These are phyloP conservation scores for Bruguiera gymnorhiza DNA, from an alignment of 345 rosid genomes.

Conservation along the genomic window DNA sequence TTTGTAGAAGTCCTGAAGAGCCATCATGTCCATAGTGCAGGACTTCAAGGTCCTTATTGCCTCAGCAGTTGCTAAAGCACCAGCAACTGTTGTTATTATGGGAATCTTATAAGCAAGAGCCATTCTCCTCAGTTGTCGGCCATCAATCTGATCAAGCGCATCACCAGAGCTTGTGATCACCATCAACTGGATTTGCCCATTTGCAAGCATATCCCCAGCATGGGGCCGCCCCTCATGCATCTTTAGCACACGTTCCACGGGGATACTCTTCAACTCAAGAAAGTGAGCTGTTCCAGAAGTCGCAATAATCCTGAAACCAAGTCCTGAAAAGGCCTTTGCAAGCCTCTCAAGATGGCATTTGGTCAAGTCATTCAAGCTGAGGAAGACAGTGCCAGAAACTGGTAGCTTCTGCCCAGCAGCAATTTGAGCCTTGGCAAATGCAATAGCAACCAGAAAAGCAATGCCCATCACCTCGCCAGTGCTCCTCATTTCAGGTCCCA, in stretches of 20 bases:
- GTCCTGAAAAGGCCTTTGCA: slow-evolving; percentile 64
- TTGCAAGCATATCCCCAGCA: slow-evolving; percentile 94
- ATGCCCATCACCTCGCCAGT: slow-evolving; percentile 98
- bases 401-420: slow-evolving; percentile 95
- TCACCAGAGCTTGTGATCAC: slow-evolving; percentile 90
- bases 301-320: slow-evolving; percentile 69
- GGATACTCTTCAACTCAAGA: slow-evolving; percentile 68
- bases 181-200: slow-evolving; percentile 87
- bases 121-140: slow-evolving; percentile 82
- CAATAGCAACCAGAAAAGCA: slow-evolving; percentile 54
- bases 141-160: slow-evolving; percentile 80
- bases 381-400: slow-evolving; percentile 77
- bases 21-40: slow-evolving; percentile 54
- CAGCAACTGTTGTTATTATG: slow-evolving; percentile 81
- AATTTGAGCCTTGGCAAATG: slow-evolving; percentile 91
- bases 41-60: slow-evolving; percentile 80
- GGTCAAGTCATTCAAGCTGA: slow-evolving; percentile 87
- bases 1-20: slow-evolving; percentile 86
- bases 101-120: slow-evolving; percentile 94
- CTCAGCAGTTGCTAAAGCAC: slow-evolving; percentile 84
- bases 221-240: slow-evolving; percentile 94
- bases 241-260: slow-evolving; percentile 76
- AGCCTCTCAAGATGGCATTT: slow-evolving; percentile 76
- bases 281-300: slow-evolving; percentile 94
- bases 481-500: slow-evolving; percentile 97